Base-by-base conservation (phyloP, 495 filamentous ascomycete genomes). In the Amphirosellinia nigrospora region DNA sequence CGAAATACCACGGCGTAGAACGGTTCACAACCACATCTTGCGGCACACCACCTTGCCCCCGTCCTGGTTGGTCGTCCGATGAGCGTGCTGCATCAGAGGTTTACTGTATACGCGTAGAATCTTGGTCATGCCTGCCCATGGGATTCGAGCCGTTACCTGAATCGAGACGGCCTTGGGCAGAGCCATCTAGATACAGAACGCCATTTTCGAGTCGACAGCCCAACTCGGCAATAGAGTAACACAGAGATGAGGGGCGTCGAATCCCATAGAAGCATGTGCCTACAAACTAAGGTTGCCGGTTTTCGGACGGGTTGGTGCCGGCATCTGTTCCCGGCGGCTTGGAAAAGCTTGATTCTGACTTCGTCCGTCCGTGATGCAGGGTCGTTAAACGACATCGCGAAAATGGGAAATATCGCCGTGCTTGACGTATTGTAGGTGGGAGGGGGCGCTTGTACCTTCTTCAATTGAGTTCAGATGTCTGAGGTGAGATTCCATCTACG, bases 261-360 rank as follows among this genome's bases (percentile, higher is more conserved):
- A 60, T 38, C 36, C 56, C 19, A 38, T 1, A 60, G 19, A 39
- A 9, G 30, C 11, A 45, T 30, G 11, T 26, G 7, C 43, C 16
- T 48, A 23, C 16, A 36, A 19, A 26, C 8, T 21, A 63, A 16
- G 16, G 39, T 63, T 55, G 63, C 36, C 38, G 50, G 50, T 56
- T 45, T 45, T 66, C n/a, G 48, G 23, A 45, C 32, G 48, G 64
- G 50, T 55, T 28, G 52, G 16, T 23, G 4, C 66, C 64, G 66
- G 66, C 55, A 68, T 19, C 38, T 68, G 52, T 26, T 50, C 28
- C 66, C 53, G 66, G 23, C 19, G 55, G 41, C 55, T 59, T 66
- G 50, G 53, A 55, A 59, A 68, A 68, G 66, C 66, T 68, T 68
- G 66, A 48, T 68, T 60, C n/a, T 56, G 66, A 43, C 15, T 48